Percentiles rank a stretch among this genome's conserved stretches.
Conservation (phyloP, 305 asterid species). For the Solanum hybrid region DNA sequence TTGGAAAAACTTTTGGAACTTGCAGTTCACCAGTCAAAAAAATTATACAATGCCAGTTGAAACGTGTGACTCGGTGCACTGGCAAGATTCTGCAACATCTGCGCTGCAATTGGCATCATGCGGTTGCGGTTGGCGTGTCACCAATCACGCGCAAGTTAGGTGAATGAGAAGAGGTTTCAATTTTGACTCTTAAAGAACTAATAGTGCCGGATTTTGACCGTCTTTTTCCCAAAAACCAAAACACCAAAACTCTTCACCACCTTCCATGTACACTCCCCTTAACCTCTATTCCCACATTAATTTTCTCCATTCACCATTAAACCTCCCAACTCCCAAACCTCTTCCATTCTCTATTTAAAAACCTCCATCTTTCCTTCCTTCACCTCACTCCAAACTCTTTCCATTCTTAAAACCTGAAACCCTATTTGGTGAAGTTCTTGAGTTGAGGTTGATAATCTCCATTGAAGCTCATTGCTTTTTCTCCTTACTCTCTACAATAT, state of each 20-base stretch:
- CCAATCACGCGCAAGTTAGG: background rate
- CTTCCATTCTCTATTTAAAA: background rate
- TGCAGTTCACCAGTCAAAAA: background rate
- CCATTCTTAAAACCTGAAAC: background rate
- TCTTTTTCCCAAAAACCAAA: too few relatives aligned
- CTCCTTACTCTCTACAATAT: background rate
- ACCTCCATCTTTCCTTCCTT: background rate
- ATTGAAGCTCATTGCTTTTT: background rate
- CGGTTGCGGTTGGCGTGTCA: background rate
- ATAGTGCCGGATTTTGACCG: background rate
- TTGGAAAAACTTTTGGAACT: background rate
- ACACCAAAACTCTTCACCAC: background rate
- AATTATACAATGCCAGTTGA: background rate
- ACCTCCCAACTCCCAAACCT: background rate
- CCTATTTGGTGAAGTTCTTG: background rate
- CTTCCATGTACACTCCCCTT: background rate
- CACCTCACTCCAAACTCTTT: background rate
- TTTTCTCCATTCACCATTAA: background rate
- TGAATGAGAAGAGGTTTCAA: background rate
- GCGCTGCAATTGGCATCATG: fast-evolving
- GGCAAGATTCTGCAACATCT: background rate
- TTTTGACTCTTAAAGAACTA: background rate
- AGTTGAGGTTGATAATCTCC: background rate
- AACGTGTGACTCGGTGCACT: background rate
- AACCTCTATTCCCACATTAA: background rate